Evolutionary conservation across 345 rosid species (phyloP), one percentile per base, ranked within the genome.

Genomic region (Turnera subulata): DNA sequence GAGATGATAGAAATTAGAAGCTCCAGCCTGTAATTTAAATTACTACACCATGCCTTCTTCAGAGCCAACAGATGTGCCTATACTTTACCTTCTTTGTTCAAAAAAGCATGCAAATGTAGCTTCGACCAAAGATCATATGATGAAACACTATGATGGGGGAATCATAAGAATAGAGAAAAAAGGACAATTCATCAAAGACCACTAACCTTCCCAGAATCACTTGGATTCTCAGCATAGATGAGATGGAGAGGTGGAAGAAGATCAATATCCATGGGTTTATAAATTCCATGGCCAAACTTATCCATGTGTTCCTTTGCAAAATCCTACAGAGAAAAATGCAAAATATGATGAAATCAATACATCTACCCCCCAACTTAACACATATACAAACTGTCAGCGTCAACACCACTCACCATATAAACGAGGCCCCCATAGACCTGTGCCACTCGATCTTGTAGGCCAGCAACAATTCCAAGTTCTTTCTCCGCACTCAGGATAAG

Each of bases 391-490:
- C 48, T 13, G 38, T n/a, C 21, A 35, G 15, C 51, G 23, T 50
- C 21, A 64, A 19, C 25, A 61, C 42, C 20, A 56, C 64, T 46
- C 25, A 93, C 99, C 99, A 89, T 93, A 78, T 85, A 82, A 61
- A 89, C 90, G 53, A 93, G 96, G 60, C 99, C 99, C 16, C 97
- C 97, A 67, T 87, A 93, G 18, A 89, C 85, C 64, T 89, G 99
- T 38, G 96, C 96, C 19, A 93, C 99, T 29, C 99, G 79, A 78
- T 93, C 97, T 69, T 87, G 99, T 74, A 93, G 95, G 58, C 99
- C 99, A 9, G 99, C 99, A 59, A 93, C 90, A 53, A 89, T 89
- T 43, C 99, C 96, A 23, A 93, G 91, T 61, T 89, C 84, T 66
- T 84, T 61, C 80, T 93, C 97, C 0, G 97, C 97, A 17, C 38